Evolutionary conservation across 345 rosid species (phyloP).

Genomic region (Aquilaria sinensis): DNA sequence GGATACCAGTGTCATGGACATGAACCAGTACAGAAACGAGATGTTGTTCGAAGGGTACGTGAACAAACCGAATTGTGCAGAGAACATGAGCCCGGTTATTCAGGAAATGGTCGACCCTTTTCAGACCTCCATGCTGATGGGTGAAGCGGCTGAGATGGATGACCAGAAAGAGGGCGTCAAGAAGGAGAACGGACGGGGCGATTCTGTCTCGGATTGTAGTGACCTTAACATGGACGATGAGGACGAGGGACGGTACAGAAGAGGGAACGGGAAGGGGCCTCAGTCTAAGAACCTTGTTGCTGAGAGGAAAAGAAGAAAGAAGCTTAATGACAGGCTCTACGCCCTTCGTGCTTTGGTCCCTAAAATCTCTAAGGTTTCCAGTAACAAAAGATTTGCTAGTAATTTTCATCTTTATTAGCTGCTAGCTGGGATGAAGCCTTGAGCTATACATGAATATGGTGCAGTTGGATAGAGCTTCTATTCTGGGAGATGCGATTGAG

Average conservation of each 20-base stretch:
- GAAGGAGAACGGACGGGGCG: slow-evolving; percentile 49
- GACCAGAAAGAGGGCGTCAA: slow-evolving; percentile 36
- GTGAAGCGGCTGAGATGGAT: slow-evolving; percentile 15
- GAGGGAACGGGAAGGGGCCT: slow-evolving; percentile 37
- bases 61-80: slow-evolving; percentile 12
- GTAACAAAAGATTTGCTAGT: no score
- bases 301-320: slow-evolving; percentile 88
- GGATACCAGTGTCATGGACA: slow-evolving; percentile 29
- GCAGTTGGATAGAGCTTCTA: slow-evolving; percentile 86
- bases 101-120: slow-evolving; percentile 15
- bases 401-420: no score
- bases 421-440: background rate
- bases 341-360: slow-evolving; percentile 83
- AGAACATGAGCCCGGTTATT: no score
- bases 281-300: slow-evolving; percentile 79
- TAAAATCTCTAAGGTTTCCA: slow-evolving; percentile 57
- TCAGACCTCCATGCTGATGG: slow-evolving; percentile 16
- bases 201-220: slow-evolving; percentile 67
- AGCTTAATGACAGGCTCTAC: slow-evolving; percentile 84
- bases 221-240: slow-evolving; percentile 22
- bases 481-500: slow-evolving; percentile 87
- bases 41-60: slow-evolving; percentile 27
- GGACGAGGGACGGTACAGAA: slow-evolving; percentile 46
- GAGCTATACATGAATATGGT: background rate
- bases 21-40: slow-evolving; percentile 39